Evolutionary conservation across 2,329 filamentous ascomycete species (phyloP).

Genomic region (Ascochyta fabae): DNA sequence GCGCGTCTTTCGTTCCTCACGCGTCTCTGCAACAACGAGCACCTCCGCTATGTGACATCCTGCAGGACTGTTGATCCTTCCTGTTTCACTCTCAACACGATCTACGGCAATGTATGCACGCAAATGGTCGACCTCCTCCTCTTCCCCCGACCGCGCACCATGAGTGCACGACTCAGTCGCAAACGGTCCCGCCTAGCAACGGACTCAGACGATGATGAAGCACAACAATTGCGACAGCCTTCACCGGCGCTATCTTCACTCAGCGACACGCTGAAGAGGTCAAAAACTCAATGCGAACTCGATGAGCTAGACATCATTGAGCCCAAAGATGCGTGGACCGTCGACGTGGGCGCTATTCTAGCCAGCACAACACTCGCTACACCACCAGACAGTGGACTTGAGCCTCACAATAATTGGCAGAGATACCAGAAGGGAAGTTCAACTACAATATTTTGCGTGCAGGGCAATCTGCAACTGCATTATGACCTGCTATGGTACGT

Average conservation of each 20-base stretch:
- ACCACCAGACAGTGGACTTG: conserved; percentile 22
- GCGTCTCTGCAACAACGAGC: conserved; percentile 35
- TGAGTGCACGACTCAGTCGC: conserved; percentile 36
- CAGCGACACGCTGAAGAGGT: conserved; percentile 42
- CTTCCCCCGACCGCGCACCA: conserved; percentile 31
- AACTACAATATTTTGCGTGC: conserved; percentile 42
- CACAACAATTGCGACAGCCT: conserved; percentile 24
- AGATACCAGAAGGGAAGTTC: conserved; percentile 28
- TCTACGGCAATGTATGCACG: conserved; percentile 10
- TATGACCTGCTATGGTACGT: conserved; percentile 46
- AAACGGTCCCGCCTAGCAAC: conserved; percentile 43
- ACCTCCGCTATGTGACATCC: conserved; percentile 8
- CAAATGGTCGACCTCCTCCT: conserved; percentile 28
- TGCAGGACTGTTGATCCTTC: conserved; percentile 1
- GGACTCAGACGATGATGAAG: conserved; percentile 35
- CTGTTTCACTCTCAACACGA: conserved; percentile 7
- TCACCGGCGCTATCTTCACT: conserved; percentile 27
- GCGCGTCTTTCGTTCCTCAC: conserved; percentile 6
- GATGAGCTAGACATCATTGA: conserved; percentile 43
- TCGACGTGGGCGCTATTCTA: conserved; percentile 42
- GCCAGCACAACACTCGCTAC: conserved; percentile 32
- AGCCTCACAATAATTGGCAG: conserved; percentile 37
- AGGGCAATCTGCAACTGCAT: conserved; percentile 43
- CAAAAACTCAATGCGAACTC: conserved; percentile 45
- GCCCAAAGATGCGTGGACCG: conserved; percentile 39